Conservation (phyloP, 257 asterid species). For the Mentha longifolia region DNA sequence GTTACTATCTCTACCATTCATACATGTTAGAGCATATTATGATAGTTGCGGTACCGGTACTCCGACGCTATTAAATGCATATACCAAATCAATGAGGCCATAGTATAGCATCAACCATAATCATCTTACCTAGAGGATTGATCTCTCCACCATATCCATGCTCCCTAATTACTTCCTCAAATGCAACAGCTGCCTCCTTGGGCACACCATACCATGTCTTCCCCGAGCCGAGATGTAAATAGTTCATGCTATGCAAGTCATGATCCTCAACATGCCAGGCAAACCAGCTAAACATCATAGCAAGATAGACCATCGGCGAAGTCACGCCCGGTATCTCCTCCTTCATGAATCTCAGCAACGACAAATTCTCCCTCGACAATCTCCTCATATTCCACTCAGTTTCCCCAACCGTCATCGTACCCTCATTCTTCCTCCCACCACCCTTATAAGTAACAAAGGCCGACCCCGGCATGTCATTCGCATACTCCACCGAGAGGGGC, state of each 20-base stretch:
- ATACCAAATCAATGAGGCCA: constrained; percentile 13
- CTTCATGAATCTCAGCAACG: constrained; percentile 93
- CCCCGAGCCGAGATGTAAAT: constrained; percentile 83
- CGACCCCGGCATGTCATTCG: constrained; percentile 99
- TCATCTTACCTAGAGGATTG: constrained; percentile 85
- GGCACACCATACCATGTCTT: constrained; percentile 99
- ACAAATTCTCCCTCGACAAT: constrained; percentile 83
- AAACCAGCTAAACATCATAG: constrained; percentile 99
- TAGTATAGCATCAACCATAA: neutral
- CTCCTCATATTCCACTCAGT: constrained; percentile 99
- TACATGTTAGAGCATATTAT: constrained; percentile 4
- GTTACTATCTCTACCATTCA: neutral
- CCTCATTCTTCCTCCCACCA: constrained; percentile 47
- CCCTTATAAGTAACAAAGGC: constrained; percentile 63
- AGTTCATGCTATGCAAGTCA: constrained; percentile 98
- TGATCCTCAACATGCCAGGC: constrained; percentile 99
- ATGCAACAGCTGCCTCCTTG: constrained; percentile 86
- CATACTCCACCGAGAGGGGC: constrained; percentile 94
- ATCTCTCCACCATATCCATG: constrained; percentile 98
- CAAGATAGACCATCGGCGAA: constrained; percentile 97
- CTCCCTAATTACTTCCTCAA: constrained; percentile 90
- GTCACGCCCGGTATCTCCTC: constrained; percentile 99
- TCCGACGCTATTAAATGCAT: constrained; percentile 17
- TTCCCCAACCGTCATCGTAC: constrained; percentile 63
- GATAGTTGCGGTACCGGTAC: neutral